A percentile compares a stretch with the other conserved stretches of the same genome.
These are phyloP conservation scores for Knufia fluminis DNA, from an alignment of 2,329 filamentous ascomycete species.

Conservation along the genomic window DNA sequence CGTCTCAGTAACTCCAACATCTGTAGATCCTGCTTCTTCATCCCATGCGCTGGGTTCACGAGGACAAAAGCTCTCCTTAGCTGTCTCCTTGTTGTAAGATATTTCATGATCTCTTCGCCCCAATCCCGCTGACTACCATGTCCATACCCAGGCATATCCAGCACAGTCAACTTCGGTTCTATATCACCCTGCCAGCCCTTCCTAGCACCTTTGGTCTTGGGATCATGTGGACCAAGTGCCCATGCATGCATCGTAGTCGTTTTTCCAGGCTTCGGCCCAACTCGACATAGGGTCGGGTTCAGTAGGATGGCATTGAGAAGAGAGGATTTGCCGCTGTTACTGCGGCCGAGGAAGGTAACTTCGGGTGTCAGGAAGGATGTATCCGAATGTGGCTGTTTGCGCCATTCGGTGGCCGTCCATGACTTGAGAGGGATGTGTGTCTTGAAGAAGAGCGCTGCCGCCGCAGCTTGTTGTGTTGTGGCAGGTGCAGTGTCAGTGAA, in stretches of 20 bases:
- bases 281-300: slow-evolving; percentile 19
- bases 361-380: slow-evolving; percentile 42
- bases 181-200: slow-evolving; percentile 23
- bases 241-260: slow-evolving; percentile 60
- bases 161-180: slow-evolving; percentile 45
- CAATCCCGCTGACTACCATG: slow-evolving; percentile 52
- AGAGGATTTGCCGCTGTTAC: slow-evolving; percentile 61
- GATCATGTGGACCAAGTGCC: slow-evolving; percentile 44
- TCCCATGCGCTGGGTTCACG: slow-evolving; percentile 53
- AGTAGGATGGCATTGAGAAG: slow-evolving; percentile 56
- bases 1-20: slow-evolving; percentile 48
- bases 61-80: slow-evolving; percentile 55
- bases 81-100: slow-evolving; percentile 53
- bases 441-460: slow-evolving; percentile 38
- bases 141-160: slow-evolving; percentile 67
- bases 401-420: slow-evolving; percentile 53
- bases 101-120: slow-evolving; percentile 61
- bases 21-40: slow-evolving; percentile 51
- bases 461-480: slow-evolving; percentile 31
- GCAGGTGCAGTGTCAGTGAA: slow-evolving; percentile 45
- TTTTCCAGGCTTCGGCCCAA: slow-evolving; percentile 43
- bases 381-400: slow-evolving; percentile 43
- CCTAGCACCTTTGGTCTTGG: slow-evolving; percentile 24
- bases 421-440: slow-evolving; percentile 45
- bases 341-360: slow-evolving; percentile 58